phyloP scores from a whole-genome alignment of 1,284 basidiomycete species.

The Xanthoconium separans region DNA sequence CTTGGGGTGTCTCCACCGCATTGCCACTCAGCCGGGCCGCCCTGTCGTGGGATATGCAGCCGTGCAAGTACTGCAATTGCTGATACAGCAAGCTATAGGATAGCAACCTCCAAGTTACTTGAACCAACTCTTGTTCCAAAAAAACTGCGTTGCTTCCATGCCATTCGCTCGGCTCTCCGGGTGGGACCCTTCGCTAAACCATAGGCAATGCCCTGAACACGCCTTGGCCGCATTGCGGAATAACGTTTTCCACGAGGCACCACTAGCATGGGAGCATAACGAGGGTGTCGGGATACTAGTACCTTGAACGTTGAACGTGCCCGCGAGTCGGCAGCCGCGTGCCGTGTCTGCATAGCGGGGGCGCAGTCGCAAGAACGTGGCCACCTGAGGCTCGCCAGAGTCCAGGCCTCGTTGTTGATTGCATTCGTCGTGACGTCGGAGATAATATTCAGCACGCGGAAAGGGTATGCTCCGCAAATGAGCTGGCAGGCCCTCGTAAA shows the following conservation, averaged over 20 bases:
- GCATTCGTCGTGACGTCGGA: constrained; percentile 13
- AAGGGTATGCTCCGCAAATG: constrained; percentile 11
- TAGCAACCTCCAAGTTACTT: not conserved
- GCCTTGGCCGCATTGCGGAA: constrained; percentile 16
- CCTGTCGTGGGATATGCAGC: not conserved
- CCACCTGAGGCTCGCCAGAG: not conserved
- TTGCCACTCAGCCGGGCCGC: constrained; percentile 16
- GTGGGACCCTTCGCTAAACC: constrained; percentile 19
- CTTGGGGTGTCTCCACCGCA: constrained; percentile 16
- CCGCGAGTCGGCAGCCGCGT: constrained; percentile 3
- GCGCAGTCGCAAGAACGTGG: constrained; percentile 13
- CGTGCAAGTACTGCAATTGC: constrained; percentile 12
- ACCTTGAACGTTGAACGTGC: constrained; percentile 14
- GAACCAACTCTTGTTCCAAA: constrained; percentile 2
- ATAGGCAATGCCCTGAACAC: constrained; percentile 15
- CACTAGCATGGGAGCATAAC: constrained; percentile 14
- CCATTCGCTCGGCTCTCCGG: constrained; percentile 8
- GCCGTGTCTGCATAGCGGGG: constrained; percentile 1
- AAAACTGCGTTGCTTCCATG: constrained; percentile 5
- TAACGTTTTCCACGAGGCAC: constrained; percentile 17
- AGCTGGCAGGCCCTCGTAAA: not conserved
- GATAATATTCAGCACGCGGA: constrained; percentile 17
- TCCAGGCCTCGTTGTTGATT: constrained; percentile 2
- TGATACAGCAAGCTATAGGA: constrained; percentile 6
- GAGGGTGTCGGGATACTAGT: constrained; percentile 8